Evolutionary conservation across 208 protist genomes (phyloP), one percentile per base, ranked within the genome.

Genomic region (Paratrypanosoma confusum): DNA sequence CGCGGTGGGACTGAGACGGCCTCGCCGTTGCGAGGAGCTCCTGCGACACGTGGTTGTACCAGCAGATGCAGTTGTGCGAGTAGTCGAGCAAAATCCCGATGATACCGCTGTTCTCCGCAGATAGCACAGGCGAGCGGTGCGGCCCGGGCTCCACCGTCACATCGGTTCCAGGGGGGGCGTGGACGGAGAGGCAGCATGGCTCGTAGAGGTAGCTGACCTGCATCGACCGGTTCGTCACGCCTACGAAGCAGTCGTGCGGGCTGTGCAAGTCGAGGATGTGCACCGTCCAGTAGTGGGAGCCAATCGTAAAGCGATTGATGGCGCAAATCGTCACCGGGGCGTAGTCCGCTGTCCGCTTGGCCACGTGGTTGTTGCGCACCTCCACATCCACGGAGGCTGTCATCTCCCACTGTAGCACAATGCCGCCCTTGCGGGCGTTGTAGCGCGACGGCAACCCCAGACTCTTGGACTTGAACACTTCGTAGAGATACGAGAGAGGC

Each of bases 171-270:
- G 29, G 29, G 10, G 29, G 29, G 10, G 29, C 10, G 29, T n/a
- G n/a, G 36, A 40, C 20, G 13, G 36, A 7, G 36, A 7, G 8
- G 36, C 8, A 16, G 20, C 36, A 16, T 16, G 36, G 36, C 7
- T 40, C 36, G 20, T 21, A 40, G 20, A 22, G 36, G 20, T 21
- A 6, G 8, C 18, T 16, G 13, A 40, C 20, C 36, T 40, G 8
- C 20, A n/a, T 8, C 8, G 36, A 8, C 36, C 36, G 13, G 36
- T n/a, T 16, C 13, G 13, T 6, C 13, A 40, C 36, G 7, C 36
- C 36, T 8, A 40, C 36, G 20, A 40, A 16, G 20, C 36, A 40
- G 36, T 40, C 36, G 20, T 40, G 36, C 36, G 36, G 36, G 20
- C 13, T 22, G 14, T 16, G 13, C 13, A 40, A 6, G 20, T 40